Base-by-base conservation (phyloP, 495 filamentous ascomycete species). In the Lasiosphaeria miniovina region DNA sequence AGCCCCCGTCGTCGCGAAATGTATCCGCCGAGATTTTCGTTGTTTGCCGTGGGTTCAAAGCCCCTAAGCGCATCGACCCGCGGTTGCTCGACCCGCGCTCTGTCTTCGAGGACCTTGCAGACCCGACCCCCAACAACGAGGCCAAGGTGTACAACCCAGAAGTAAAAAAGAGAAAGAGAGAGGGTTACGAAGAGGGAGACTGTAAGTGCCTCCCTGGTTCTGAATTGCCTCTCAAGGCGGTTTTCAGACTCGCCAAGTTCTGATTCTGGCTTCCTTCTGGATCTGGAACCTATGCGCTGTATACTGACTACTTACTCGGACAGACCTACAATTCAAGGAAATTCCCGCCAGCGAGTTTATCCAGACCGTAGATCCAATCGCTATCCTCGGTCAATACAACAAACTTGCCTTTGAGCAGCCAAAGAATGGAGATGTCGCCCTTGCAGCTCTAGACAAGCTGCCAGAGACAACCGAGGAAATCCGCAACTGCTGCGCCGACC, bases 1-100 rank as follows among this genome's bases (percentile, higher is more conserved):
- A 98, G 74, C 94, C 94, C 11, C 94, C 94, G 4, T 96, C 93
- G 4, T 96, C 91, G 2, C 81, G 94, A 75, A 96, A 93, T 62
- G 94, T 98, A 33, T 96, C 91, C 32, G 93, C 93, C 57, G 93
- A 98, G 80, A 98, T 97, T 53, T 98, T 97, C 80, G 94, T 97
- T 62, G 93, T 98, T 24, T 98, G 94, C 72, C 86, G 86, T 55
- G 93, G 93, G 4, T 98, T 84, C 81, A 79, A 79, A 77, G 94
- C 94, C 1, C 95, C 94, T 0, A 96, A 96, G 72, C 83, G 84
- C 53, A 84, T 98, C 58, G 94, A 98, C 69, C 91, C 95, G 4
- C 89, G 89, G 59, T 93, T 98, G 68, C 82, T 98, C 52, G 94
- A 98, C 70, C 85, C 94, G 6, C 85, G 86, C 41, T 84, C 90